Percentiles rank a stretch among this genome's conserved stretches.
These are phyloP conservation scores for Dendrobium nobile DNA, from an alignment of 106 monocot genomes.

Conservation along the genomic window DNA sequence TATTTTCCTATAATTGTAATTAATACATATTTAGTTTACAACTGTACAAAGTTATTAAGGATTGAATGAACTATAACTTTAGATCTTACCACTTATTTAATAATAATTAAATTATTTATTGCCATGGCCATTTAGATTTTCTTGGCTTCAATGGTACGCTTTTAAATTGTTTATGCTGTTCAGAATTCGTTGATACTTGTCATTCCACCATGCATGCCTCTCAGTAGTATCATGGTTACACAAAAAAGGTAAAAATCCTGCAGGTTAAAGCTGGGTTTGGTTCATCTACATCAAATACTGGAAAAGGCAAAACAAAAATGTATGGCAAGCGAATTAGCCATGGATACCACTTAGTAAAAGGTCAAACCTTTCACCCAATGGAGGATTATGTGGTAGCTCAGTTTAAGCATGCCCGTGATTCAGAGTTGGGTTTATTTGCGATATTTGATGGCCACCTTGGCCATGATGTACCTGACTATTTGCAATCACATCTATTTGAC, in stretches of 20 bases:
- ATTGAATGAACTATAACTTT: too few relatives aligned
- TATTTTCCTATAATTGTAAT: too few relatives aligned
- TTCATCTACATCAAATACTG: conserved; percentile 54
- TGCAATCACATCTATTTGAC: conserved; percentile 76
- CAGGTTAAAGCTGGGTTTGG: conserved; percentile 81
- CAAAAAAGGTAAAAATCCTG: neutral
- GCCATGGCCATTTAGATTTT: neutral
- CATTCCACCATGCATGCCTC: neutral
- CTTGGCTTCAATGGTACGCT: neutral
- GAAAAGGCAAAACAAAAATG: conserved; percentile 89
- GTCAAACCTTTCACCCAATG: conserved; percentile 80
- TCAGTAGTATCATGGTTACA: neutral
- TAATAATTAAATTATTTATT: neutral
- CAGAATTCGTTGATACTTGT: neutral
- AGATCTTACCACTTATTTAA: neutral
- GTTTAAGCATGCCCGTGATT: conserved; percentile 45
- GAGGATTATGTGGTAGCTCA: conserved; percentile 92
- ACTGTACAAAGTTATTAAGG: too few relatives aligned
- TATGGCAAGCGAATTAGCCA: conserved; percentile 56
- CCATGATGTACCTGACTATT: conserved; percentile 80
- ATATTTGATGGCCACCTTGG: conserved; percentile 96
- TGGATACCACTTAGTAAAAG: conserved; percentile 93
- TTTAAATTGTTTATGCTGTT: neutral
- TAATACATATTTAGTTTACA: too few relatives aligned
- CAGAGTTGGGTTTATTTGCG: conserved; percentile 84